A percentile compares a stretch with the other conserved stretches of the same genome.
phyloP scores from a whole-genome alignment of 2,329 filamentous ascomycete genomes.

The Cadophora sp. region DNA sequence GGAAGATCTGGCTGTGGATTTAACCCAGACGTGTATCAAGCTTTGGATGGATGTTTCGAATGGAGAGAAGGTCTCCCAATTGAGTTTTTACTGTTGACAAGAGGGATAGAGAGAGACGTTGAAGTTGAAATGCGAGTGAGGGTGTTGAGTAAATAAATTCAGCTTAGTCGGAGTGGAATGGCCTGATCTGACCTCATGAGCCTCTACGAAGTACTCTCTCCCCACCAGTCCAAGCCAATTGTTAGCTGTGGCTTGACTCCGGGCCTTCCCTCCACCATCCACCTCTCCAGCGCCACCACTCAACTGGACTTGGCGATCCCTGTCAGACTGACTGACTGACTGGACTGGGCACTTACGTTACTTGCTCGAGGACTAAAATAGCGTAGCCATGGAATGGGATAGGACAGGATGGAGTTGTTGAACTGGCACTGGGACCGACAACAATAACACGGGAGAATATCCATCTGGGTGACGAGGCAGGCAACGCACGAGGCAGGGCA shows the following conservation, averaged over 20 bases:
- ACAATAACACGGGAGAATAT: not conserved
- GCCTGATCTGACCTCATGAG: slow-evolving; percentile 25
- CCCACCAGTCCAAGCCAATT: not conserved
- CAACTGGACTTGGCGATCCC: slow-evolving; percentile 11
- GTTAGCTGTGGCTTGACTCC: slow-evolving; percentile 4
- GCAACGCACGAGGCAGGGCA: not conserved
- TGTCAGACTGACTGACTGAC: slow-evolving; percentile 18
- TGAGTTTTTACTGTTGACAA: not conserved
- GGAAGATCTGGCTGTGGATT: slow-evolving; percentile 15
- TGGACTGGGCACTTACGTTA: too few species aligned
- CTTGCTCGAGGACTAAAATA: slow-evolving; percentile 15
- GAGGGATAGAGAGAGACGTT: not conserved
- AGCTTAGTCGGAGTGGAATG: slow-evolving; percentile 15
- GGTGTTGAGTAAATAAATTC: not conserved
- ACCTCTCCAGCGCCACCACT: too few species aligned
- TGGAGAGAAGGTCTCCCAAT: not conserved
- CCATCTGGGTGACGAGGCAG: not conserved
- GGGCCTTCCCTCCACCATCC: not conserved
- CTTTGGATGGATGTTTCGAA: slow-evolving; percentile 7
- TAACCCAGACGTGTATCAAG: not conserved
- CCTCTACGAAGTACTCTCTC: not conserved
- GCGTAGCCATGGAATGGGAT: not conserved
- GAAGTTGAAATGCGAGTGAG: not conserved
- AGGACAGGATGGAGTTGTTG: not conserved
- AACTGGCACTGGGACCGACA: not conserved